A percentile compares a stretch with the other conserved stretches of the same genome.
phyloP scores from a whole-genome alignment of 495 filamentous ascomycete species.

The Penicillium egyptiacum region DNA sequence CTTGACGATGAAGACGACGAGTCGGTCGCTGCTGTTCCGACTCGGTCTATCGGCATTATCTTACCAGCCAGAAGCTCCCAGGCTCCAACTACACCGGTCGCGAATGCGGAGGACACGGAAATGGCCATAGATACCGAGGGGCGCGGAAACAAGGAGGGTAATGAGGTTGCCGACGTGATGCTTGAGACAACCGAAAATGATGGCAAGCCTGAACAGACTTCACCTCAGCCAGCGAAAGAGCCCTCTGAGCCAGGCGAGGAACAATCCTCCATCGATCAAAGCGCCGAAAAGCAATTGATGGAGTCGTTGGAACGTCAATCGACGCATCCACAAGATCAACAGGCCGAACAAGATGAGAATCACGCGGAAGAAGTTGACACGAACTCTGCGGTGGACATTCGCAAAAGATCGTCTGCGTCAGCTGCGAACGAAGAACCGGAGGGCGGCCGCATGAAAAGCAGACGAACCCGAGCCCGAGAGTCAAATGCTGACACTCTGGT shows the following conservation, averaged over 20 bases:
- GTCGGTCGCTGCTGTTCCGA: conserved; percentile 34
- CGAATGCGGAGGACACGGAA: conserved; percentile 20
- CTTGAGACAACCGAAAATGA: conserved; percentile 15
- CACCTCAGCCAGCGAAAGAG: conserved; percentile 3
- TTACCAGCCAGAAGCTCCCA: conserved; percentile 33
- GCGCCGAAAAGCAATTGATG: conserved; percentile 44
- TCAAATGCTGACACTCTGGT: conserved; percentile 56
- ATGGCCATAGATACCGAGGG: conserved; percentile 16
- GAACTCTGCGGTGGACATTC: conserved; percentile 31
- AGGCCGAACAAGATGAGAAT: conserved; percentile 23
- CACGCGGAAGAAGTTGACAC: conserved; percentile 34
- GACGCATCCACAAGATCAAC: conserved; percentile 22
- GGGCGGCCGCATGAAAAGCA: conserved; percentile 71
- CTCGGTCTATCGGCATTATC: conserved; percentile 38
- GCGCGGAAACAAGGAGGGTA: conserved; percentile 1
- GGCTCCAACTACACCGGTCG: conserved; percentile 16
- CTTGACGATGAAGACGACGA: conserved; percentile 47
- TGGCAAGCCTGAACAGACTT: conserved; percentile 15
- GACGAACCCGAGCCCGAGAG: conserved; percentile 77
- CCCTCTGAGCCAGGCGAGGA: conserved; percentile 35
- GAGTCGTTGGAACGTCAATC: conserved; percentile 42
- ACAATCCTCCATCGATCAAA: conserved; percentile 42
- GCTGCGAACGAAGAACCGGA: conserved; percentile 54
- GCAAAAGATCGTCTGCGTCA: conserved; percentile 54
- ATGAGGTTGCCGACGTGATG: conserved; percentile 19